A percentile compares a stretch with the other conserved stretches of the same genome.
These are phyloP conservation scores for Pseudogymnoascus sp. DNA, from an alignment of 2,329 filamentous ascomycete species.

Conservation along the genomic window DNA sequence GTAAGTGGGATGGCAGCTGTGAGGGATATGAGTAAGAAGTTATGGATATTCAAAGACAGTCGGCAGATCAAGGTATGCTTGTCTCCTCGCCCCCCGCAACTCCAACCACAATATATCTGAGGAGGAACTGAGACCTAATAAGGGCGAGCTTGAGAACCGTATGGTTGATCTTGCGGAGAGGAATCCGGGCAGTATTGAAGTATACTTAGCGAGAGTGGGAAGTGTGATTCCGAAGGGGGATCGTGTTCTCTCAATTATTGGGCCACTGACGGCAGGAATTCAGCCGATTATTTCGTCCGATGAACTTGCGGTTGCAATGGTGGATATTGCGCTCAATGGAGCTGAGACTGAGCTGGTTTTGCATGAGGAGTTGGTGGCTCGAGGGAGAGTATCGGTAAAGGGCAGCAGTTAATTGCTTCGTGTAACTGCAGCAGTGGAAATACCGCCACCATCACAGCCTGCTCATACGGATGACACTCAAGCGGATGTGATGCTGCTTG, in stretches of 20 bases:
- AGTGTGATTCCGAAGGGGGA: conserved; percentile 6
- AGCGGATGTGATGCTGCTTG: too few relatives aligned
- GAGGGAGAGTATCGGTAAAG: not conserved
- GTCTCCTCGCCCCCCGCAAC: not conserved
- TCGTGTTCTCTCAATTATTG: not conserved
- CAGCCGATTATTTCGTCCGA: conserved; percentile 14
- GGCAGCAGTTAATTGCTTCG: not conserved
- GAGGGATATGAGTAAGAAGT: not conserved
- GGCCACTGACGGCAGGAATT: conserved; percentile 11
- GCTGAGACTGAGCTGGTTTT: not conserved
- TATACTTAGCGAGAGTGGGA: conserved; percentile 10
- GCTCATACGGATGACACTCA: too few relatives aligned
- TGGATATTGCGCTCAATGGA: conserved; percentile 18
- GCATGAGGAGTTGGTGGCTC: not conserved
- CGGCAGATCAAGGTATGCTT: not conserved
- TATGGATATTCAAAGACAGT: not conserved
- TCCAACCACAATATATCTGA: conserved; percentile 7
- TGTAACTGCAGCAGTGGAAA: too few relatives aligned
- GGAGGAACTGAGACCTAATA: conserved; percentile 10
- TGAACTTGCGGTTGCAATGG: conserved; percentile 15
- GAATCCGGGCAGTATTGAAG: conserved; percentile 15
- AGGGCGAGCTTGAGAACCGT: conserved; percentile 7
- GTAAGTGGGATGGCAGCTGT: not conserved
- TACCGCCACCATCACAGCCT: too few relatives aligned
- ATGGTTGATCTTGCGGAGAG: conserved; percentile 15